phyloP scores from a whole-genome alignment of 768 basidiomycete species.

The Kwoniella bestiolae region DNA sequence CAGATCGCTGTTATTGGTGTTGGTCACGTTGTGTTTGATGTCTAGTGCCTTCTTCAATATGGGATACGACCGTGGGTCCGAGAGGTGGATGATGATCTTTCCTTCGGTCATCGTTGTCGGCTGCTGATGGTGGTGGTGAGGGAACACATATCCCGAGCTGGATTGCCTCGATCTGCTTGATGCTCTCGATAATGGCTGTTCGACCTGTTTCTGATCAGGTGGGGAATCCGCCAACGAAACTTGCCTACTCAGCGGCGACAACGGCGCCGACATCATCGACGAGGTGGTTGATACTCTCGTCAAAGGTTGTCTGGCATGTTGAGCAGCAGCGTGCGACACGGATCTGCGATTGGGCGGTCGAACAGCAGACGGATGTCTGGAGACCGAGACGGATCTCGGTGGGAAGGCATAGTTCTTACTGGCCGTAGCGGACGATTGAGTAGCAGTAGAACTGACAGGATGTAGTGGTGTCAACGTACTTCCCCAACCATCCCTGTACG shows the following conservation, averaged over 20 bases:
- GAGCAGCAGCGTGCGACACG: slow-evolving; percentile 11
- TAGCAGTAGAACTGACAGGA: neutral
- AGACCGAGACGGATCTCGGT: slow-evolving; percentile 11
- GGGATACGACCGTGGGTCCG: slow-evolving; percentile 24
- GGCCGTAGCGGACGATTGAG: neutral
- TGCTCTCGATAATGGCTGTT: neutral
- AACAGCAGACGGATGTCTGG: neutral
- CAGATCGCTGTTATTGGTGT: slow-evolving; percentile 6
- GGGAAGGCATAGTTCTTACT: slow-evolving; percentile 16
- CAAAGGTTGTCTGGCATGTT: slow-evolving; percentile 1
- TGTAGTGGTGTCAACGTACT: slow-evolving; percentile 6
- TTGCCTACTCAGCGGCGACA: slow-evolving; percentile 26
- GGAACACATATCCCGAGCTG: neutral
- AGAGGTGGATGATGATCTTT: slow-evolving; percentile 27
- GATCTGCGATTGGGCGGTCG: slow-evolving; percentile 11
- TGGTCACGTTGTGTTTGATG: slow-evolving; percentile 14
- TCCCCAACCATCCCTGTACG: slow-evolving; percentile 8
- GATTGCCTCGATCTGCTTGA: slow-evolving; percentile 20
- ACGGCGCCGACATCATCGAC: neutral
- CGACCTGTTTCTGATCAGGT: neutral
- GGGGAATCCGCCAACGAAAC: slow-evolving; percentile 25
- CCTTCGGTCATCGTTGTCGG: neutral
- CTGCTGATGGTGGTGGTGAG: neutral
- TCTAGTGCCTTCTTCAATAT: slow-evolving; percentile 26
- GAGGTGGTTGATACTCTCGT: slow-evolving; percentile 6